Percentiles rank a stretch among this genome's conserved stretches.
Evolutionary conservation across 106 monocot species (phyloP).

Genomic region (Phalaenopsis equestris): DNA sequence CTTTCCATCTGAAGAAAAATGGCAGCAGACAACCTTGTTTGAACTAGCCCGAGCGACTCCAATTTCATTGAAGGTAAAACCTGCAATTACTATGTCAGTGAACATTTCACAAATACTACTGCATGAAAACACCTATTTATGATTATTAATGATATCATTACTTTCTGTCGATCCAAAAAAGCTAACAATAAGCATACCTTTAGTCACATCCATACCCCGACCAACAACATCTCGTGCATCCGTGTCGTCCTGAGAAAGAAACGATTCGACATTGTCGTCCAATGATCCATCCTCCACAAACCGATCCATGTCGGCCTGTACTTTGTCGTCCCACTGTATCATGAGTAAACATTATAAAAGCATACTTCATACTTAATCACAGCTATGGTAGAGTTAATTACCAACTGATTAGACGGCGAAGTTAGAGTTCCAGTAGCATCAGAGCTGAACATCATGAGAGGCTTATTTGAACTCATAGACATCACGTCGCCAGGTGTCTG

Average conservation of each 20-base stretch:
- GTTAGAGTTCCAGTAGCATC: conserved; percentile 75
- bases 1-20: conserved; percentile 99
- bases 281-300: conserved; percentile 80
- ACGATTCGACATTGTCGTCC: conserved; percentile 78
- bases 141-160: neutral
- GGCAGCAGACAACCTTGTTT: conserved; percentile 93
- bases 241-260: conserved; percentile 62
- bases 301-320: conserved; percentile 56
- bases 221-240: conserved; percentile 57
- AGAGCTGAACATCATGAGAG: conserved; percentile 60
- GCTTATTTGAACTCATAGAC: conserved; percentile 72
- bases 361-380: neutral
- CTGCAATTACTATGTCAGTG: conserved; percentile 10
- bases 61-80: conserved; percentile 65
- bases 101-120: too few species aligned
- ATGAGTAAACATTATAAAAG: neutral
- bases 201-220: conserved; percentile 36
- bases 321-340: conserved; percentile 31
- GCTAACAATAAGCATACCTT: conserved; percentile 27
- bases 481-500: conserved; percentile 77
- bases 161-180: neutral
- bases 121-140: neutral
- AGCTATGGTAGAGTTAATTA: conserved; percentile 11
- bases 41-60: conserved; percentile 55
- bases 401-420: conserved; percentile 64